These are phyloP conservation scores for Salix suchowensis DNA, from an alignment of 345 rosid genomes.

Conservation along the genomic window DNA sequence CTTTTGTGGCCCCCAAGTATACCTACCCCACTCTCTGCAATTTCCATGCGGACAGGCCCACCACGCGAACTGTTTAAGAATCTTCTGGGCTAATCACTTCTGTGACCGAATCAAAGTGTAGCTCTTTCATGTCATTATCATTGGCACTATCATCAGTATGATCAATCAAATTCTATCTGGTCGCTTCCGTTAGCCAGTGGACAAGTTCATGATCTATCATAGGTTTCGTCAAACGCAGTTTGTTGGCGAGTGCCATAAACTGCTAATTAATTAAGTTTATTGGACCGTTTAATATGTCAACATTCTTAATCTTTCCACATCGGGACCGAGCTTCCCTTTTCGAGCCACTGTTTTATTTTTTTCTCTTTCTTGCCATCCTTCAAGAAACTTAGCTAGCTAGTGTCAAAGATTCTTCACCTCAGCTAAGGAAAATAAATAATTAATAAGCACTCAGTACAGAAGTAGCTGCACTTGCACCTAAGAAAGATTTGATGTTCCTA, in stretches of 20 bases:
- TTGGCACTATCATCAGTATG: not conserved
- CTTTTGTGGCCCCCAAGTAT: too few species aligned
- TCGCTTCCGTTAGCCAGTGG: not conserved
- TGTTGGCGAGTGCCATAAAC: not conserved
- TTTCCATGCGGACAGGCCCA: not conserved
- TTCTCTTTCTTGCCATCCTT: not conserved
- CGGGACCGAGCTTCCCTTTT: not conserved
- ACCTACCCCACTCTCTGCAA: too few species aligned
- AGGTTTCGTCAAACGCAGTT: not conserved
- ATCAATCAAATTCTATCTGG: conserved; percentile 4
- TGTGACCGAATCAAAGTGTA: not conserved
- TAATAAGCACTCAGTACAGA: not conserved
- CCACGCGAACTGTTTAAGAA: not conserved
- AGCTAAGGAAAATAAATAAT: not conserved
- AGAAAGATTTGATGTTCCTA: not conserved
- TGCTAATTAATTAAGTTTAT: not conserved
- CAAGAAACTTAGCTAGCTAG: not conserved
- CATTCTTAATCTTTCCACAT: not conserved
- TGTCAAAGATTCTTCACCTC: not conserved
- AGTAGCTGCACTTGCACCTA: not conserved
- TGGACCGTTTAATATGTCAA: not conserved
- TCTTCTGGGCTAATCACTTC: not conserved
- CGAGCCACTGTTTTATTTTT: not conserved
- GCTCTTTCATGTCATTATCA: not conserved
- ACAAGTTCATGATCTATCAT: not conserved